These are phyloP conservation scores for Rosa multiflora DNA, from an alignment of 306 rosid genomes.

Conservation along the genomic window DNA sequence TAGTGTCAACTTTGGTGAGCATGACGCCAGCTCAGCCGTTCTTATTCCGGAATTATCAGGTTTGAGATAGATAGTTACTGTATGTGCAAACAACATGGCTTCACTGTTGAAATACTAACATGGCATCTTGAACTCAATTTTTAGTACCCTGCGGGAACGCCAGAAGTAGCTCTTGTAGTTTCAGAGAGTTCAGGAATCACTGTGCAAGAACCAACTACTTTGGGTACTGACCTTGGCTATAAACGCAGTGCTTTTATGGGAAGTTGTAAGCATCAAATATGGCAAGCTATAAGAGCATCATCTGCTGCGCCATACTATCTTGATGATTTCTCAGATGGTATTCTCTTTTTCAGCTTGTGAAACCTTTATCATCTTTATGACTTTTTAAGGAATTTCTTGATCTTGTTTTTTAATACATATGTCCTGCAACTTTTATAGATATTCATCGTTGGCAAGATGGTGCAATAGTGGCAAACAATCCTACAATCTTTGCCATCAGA, in stretches of 20 bases:
- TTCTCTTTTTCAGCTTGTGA: constrained; percentile 18
- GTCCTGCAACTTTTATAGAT: constrained; percentile 47
- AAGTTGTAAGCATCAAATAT: constrained; percentile 92
- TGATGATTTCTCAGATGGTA: constrained; percentile 97
- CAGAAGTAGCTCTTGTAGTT: constrained; percentile 66
- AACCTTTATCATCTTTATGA: constrained; percentile 18
- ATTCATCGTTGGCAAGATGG: constrained; percentile 98
- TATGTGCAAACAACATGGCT: constrained; percentile 11
- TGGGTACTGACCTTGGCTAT: constrained; percentile 63
- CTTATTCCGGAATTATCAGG: constrained; percentile 98
- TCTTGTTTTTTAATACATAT: constrained; percentile 9
- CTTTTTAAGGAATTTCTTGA: too few species aligned
- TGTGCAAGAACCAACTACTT: constrained; percentile 54
- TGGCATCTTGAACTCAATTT: constrained; percentile 28
- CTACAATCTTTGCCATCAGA: constrained; percentile 90
- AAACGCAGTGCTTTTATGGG: constrained; percentile 92
- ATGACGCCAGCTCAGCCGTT: constrained; percentile 94
- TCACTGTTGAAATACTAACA: background rate
- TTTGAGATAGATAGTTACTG: constrained; percentile 34
- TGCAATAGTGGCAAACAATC: constrained; percentile 97
- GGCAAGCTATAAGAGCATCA: constrained; percentile 99
- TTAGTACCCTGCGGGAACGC: constrained; percentile 92
- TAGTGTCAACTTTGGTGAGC: constrained; percentile 96
- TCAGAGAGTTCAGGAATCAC: constrained; percentile 76
- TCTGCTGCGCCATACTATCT: constrained; percentile 99